Evolutionary conservation across 352 stramenopile genomes (phyloP), one percentile per base, ranked within the genome.

Genomic region (Globisporangium heterothallicum): DNA sequence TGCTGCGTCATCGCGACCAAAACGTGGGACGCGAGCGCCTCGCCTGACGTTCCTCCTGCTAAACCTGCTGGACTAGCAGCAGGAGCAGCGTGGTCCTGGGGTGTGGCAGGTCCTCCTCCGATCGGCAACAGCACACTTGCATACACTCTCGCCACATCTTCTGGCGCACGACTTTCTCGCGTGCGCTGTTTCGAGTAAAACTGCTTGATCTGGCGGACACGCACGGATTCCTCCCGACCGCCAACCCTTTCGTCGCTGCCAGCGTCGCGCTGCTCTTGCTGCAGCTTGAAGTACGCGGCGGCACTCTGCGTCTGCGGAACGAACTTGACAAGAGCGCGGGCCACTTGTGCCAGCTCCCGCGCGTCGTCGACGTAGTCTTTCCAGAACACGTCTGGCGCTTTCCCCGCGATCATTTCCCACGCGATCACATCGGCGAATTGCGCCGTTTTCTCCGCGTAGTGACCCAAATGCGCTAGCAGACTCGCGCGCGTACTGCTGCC

Each of bases 371-470:
- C 58, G 45, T 76, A 81, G 49, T 84, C 70, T 4, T 64, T 58
- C 73, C 73, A 84, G 41, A 84, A 84, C 3, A 56, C 32, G 38
- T 66, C 60, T 18, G 73, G 65, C 8, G 60, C 32, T 19, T 59
- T 45, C n/a, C 66, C 70, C 0, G 42, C 51, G 36, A 57, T 76
- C 70, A 82, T 76, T 55, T 82, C 70, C 73, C 73, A 84, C 21
- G 50, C 57, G 29, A 84, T 58, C 4, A 57, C 44, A 52, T 81
- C 70, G 1, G 34, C 55, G 59, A 84, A 84, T 38, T 54, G 51
- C 9, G 46, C 63, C 22, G 66, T 53, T 36, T 70, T 66, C 24
- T 73, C 67, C 16, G 63, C 24, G 49, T 66, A 82, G 29, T 78
- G 38, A 9, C 58, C 55, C 8, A 85, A 29, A 30, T 85, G 66